Base-by-base conservation (phyloP, 257 asterid species). In the Solanum corneliomulleri region DNA sequence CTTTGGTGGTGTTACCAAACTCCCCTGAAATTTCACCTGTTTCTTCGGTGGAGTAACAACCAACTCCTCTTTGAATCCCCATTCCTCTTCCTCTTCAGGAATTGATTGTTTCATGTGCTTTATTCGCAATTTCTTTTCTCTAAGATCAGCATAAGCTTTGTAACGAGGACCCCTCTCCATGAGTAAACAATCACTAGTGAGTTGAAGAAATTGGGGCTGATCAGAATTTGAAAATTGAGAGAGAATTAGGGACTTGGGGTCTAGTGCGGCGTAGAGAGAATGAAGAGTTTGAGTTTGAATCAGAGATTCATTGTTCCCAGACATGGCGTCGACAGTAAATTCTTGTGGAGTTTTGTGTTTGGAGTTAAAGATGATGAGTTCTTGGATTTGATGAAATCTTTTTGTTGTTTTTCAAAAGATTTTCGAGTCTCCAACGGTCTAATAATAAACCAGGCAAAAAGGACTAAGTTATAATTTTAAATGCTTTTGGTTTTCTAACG, bases 141-240 rank as follows among this genome's bases (percentile, higher is more conserved):
- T 88, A 64, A 96, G 98, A 88, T 93, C 95, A 66, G 98, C 93
- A 87, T 96, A 96, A 20, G 93, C 97, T 11, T 93, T 88, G 90
- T 93, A 96, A 60, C 98, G 89, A 37, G 98, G 97, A 3, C 98
- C 99, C 82, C 98, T 92, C 84, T 96, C 98, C 89, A 93, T 86
- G 80, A 89, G 29, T 86, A 84, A 89, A 15, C 92, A 84, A 11
- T 93, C 97, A 0, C 93, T 88, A 1, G 94, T 89, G 83, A 96
- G 93, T 83, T 93, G 92, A 37, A 94, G 91, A 20, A 92, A 85
- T 25, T 91, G 95, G 13, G 97, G 95, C 5, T 87, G 90, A 2
- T 90, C 90, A 39, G 92, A 87, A 80, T 89, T 91, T 71, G 95
- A 88, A 89, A 94, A 94, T 58, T 94, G 98, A 1, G 97, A 94